Evolutionary conservation across 2,329 filamentous ascomycete genomes (phyloP).

Genomic region (Bisporella sp.): DNA sequence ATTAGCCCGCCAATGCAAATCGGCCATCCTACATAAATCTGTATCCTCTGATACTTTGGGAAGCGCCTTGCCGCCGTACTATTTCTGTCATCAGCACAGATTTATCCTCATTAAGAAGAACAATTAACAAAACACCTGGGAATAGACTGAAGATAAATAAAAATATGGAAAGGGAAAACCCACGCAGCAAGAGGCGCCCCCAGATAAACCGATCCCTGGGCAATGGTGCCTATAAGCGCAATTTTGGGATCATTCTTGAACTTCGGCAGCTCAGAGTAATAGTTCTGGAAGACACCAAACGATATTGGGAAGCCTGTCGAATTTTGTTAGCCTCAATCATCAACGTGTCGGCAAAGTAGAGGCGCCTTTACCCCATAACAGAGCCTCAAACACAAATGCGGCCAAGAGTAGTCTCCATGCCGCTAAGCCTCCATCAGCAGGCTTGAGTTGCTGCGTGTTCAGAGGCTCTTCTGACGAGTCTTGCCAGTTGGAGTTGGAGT

Average conservation of each 20-base stretch:
- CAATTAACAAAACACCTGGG: no score
- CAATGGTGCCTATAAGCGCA: slow-evolving; percentile 52
- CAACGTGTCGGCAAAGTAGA: slow-evolving; percentile 20
- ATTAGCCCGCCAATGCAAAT: slow-evolving; percentile 33
- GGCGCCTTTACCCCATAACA: slow-evolving; percentile 41
- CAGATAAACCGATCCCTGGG: slow-evolving; percentile 28
- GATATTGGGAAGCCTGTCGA: slow-evolving; percentile 59
- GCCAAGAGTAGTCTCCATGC: slow-evolving; percentile 41
- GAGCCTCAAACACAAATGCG: slow-evolving; percentile 43
- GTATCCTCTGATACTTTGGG: slow-evolving; percentile 26
- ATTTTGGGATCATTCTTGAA: slow-evolving; percentile 46
- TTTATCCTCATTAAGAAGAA: no score
- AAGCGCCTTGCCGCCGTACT: slow-evolving; percentile 23
- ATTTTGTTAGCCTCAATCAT: not conserved
- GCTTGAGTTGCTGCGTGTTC: not conserved
- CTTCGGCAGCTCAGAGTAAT: slow-evolving; percentile 53
- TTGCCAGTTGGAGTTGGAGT: no score
- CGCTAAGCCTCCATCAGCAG: slow-evolving; percentile 25
- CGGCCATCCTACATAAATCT: slow-evolving; percentile 34
- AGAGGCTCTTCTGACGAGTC: no score
- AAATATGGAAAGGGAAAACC: slow-evolving; percentile 7
- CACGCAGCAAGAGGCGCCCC: slow-evolving; percentile 29
- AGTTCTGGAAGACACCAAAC: slow-evolving; percentile 65
- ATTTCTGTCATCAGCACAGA: no score
- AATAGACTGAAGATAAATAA: no score